Evolutionary conservation across 257 asterid genomes (phyloP), one percentile per base, ranked within the genome.

Genomic region (Euphrasia confusa): DNA sequence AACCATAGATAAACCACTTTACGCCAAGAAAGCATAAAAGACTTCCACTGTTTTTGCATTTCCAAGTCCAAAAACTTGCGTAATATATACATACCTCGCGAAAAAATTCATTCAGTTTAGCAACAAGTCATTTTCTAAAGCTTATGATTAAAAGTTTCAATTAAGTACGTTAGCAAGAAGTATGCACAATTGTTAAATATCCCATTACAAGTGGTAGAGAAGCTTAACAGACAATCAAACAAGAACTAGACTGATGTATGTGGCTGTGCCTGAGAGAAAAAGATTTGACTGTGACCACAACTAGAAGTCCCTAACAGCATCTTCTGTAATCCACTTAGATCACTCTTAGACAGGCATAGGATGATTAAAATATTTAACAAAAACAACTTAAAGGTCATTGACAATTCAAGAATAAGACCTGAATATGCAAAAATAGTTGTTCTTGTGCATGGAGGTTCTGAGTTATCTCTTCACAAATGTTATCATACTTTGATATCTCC

Each of bases 401-500:
- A 60, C 7, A 50, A 40, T 40, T 12, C 24, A 47, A 69, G 61
- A 72, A 48, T 11, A 35, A 58, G 40, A 93, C 99, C 99, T 93
- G 94, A 70, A 93, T 83, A 55, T 84, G 90, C 86, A 87, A 71
- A 79, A 93, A 73, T 53, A 87, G 76, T 59, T 89, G 95, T 39
- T 87, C 95, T 69, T 93, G 99, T 2, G 90, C 87, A 67, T 80
- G 83, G 7, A 93, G 81, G 65, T 93, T 93, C 74, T 85, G 81
- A 37, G 87, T 72, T 73, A 89, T 93, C 69, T 89, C 97, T 71
- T 83, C 78, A 67, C 94, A 87, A 63, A 89, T 93, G 50, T 63
- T 72, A 64, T 87, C 95, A 76, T 93, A 93, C 73, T 93, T 93
- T 2, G 88, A 80, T 62, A 93, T 83, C 81, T 93, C 99, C 85